Evolutionary conservation across 2,329 filamentous ascomycete genomes (phyloP).

Genomic region (Colletotrichum australisinense): DNA sequence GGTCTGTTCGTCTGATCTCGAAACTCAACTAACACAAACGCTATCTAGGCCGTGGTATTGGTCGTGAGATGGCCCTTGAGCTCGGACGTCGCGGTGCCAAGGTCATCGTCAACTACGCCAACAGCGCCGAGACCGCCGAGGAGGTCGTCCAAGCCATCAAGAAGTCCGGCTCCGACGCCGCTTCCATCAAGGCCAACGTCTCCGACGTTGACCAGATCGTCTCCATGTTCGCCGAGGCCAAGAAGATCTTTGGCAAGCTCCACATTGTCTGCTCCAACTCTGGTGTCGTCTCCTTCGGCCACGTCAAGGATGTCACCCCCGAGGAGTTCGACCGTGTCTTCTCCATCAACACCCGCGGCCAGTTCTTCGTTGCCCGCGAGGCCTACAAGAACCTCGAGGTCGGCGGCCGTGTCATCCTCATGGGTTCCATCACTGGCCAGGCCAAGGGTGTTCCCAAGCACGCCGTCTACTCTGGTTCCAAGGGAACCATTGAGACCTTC

Average conservation of each 20-base stretch:
- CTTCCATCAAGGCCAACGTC: slow-evolving; percentile 76
- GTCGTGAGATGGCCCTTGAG: slow-evolving; percentile 67
- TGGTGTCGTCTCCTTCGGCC: slow-evolving; percentile 75
- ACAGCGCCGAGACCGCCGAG: slow-evolving; percentile 67
- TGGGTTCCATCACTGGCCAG: slow-evolving; percentile 77
- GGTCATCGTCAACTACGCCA: slow-evolving; percentile 70
- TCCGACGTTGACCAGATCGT: slow-evolving; percentile 72
- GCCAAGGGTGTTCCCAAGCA: slow-evolving; percentile 77
- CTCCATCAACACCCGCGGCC: slow-evolving; percentile 74
- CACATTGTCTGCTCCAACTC: slow-evolving; percentile 79
- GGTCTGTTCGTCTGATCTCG: slow-evolving; percentile 19
- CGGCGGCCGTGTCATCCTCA: slow-evolving; percentile 78
- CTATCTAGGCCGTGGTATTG: slow-evolving; percentile 64
- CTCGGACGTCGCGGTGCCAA: slow-evolving; percentile 67
- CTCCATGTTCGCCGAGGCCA: slow-evolving; percentile 71
- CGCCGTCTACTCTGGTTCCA: slow-evolving; percentile 79
- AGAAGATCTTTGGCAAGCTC: slow-evolving; percentile 73
- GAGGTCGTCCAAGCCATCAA: slow-evolving; percentile 63
- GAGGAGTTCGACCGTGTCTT: slow-evolving; percentile 80
- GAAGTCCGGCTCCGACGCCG: slow-evolving; percentile 68
- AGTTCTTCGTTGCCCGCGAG: slow-evolving; percentile 79
- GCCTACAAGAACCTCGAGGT: slow-evolving; percentile 77
- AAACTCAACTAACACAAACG: not conserved
- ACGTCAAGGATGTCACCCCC: slow-evolving; percentile 75
- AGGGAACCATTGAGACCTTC: slow-evolving; percentile 82